These are phyloP conservation scores for Dissophora globulifera DNA, from an alignment of 192 early-diverging fungal species.

Conservation along the genomic window DNA sequence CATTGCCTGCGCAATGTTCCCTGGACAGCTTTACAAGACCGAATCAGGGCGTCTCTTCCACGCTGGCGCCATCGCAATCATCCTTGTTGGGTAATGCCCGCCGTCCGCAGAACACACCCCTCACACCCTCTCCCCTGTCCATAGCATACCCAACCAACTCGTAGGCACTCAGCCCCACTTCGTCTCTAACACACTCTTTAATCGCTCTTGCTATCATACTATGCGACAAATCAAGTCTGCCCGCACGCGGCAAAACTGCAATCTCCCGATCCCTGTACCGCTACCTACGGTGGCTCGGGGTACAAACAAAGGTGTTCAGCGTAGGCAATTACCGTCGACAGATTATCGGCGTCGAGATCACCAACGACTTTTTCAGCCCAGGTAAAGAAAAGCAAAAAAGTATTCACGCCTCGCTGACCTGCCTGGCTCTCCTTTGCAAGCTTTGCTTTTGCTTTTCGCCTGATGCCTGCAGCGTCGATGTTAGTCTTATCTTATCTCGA, in stretches of 20 bases:
- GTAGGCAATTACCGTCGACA: constrained; percentile 96
- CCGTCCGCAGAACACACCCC: too few relatives aligned
- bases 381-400: constrained; percentile 56
- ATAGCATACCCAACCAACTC: too few relatives aligned
- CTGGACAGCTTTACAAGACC: constrained; percentile 84
- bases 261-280: constrained; percentile 84
- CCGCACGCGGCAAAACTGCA: constrained; percentile 95
- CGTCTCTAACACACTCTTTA: too few relatives aligned
- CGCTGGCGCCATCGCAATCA: constrained; percentile 82
- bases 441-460: too few relatives aligned
- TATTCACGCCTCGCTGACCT: too few relatives aligned
- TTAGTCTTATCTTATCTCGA: too few relatives aligned
- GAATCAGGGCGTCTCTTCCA: constrained; percentile 81
- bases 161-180: too few relatives aligned
- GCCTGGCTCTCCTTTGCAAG: too few relatives aligned
- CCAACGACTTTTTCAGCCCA: constrained; percentile 86
- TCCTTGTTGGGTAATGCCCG: constrained; percentile 81
- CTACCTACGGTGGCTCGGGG: constrained; percentile 97
- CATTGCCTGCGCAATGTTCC: constrained; percentile 54
- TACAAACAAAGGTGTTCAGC: constrained; percentile 93
- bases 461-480: too few relatives aligned
- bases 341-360: constrained; percentile 63
- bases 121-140: too few relatives aligned
- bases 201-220: background rate
- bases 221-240: too few relatives aligned